Evolutionary conservation across 2,329 filamentous ascomycete genomes (phyloP).

Genomic region (Biscogniauxia sp.): DNA sequence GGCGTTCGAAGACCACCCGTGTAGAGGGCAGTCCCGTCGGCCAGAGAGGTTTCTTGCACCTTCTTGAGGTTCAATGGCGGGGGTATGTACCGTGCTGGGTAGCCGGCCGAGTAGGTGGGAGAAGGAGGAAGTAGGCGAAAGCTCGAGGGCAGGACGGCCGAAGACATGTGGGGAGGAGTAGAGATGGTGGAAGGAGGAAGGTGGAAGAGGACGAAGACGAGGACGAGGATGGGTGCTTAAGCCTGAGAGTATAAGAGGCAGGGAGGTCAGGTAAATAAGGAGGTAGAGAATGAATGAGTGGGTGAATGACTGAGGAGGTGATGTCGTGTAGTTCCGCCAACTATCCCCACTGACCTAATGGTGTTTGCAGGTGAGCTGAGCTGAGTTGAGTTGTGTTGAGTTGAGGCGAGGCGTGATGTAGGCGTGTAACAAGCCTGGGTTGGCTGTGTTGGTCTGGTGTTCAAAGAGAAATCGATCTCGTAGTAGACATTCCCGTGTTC

Average conservation of each 20-base stretch:
- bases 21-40: conserved; percentile 26
- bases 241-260: too few species aligned
- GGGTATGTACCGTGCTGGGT: conserved; percentile 17
- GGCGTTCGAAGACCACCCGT: conserved; percentile 48
- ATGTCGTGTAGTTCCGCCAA: not conserved
- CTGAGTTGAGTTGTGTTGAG: not conserved
- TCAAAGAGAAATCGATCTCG: not conserved
- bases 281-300: not conserved
- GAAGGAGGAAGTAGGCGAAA: conserved; percentile 28
- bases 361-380: not conserved
- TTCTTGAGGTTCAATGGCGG: conserved; percentile 20
- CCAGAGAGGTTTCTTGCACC: conserved; percentile 18
- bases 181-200: not conserved
- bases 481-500: not conserved
- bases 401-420: not conserved
- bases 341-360: not conserved
- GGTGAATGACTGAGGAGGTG: not conserved
- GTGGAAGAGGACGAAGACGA: not conserved
- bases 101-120: conserved; percentile 20
- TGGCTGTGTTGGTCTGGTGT: not conserved
- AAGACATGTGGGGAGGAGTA: conserved; percentile 31
- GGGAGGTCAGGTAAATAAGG: too few species aligned
- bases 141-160: conserved; percentile 23
- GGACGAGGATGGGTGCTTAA: not conserved
- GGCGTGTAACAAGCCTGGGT: not conserved